Conservation (phyloP, 2,329 filamentous ascomycete species). For the Trichoderma asperellum region DNA sequence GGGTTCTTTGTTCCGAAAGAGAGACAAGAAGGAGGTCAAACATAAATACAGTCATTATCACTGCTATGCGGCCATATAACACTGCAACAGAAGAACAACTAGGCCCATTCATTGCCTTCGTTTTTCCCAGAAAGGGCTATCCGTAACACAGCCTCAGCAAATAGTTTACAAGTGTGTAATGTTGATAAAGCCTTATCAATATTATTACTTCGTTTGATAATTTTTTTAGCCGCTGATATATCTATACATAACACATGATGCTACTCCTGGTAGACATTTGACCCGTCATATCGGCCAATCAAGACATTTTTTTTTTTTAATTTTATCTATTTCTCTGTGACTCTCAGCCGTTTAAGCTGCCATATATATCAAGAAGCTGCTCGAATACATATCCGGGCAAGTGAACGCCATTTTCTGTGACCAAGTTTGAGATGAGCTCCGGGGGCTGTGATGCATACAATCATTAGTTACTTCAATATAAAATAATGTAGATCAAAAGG, state of each 20-base stretch:
- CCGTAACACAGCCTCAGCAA: neutral
- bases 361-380: slow-evolving; percentile 68
- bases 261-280: neutral
- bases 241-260: neutral
- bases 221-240: neutral
- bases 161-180: neutral
- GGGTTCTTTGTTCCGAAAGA: neutral
- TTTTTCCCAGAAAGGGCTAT: neutral
- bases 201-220: neutral
- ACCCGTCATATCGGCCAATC: neutral
- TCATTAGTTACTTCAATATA: slow-evolving; percentile 23
- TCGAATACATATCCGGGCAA: slow-evolving; percentile 72
- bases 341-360: slow-evolving; percentile 46
- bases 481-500: neutral
- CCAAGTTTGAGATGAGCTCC: slow-evolving; percentile 70
- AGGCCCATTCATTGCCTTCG: neutral
- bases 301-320: neutral
- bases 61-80: neutral
- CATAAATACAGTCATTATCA: neutral
- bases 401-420: slow-evolving; percentile 75
- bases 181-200: neutral
- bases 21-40: neutral
- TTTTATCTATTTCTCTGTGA: neutral
- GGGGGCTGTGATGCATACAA: slow-evolving; percentile 55
- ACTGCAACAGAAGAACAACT: neutral